Evolutionary conservation across 1,139 yeast genomes (phyloP), one percentile per base, ranked within the genome.

Genomic region (Williopsis jadinii): DNA sequence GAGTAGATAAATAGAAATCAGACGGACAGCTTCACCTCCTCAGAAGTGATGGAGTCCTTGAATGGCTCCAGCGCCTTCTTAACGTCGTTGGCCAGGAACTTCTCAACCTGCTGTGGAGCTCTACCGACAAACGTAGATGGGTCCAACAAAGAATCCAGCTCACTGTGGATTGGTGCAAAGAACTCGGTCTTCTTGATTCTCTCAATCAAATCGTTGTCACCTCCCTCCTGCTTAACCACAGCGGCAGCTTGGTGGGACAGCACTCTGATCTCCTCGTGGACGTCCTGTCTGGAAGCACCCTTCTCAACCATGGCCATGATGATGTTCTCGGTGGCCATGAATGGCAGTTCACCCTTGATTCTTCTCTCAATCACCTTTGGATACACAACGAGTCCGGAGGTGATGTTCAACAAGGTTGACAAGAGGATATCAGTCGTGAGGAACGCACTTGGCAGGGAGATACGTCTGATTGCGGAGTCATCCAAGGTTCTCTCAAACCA

Each of bases 401-500:
- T 83, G 60, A 92, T 90, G 71, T 92, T 92, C 59, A 84, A 75
- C 69, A 92, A 69, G 39, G 98, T 92, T 28, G 95, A 79, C 53
- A 92, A 73, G 54, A 94, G 76, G 59, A 92, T 90, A 66, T 92
- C 98, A 28, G 96, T 95, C 44, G 97, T 88, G 63, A 92, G 73
- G 70, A 92, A 92, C 5, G 98, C 97, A 41, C 95, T 86, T 40
- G 99, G 98, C 52, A 92, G 73, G 30, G 96, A 85, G 56, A 94
- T 94, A 72, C 99, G 83, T 72, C 99, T 84, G 59, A 90, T 92
- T 45, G 98, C 98, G 45, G 95, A 84, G 67, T 94, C 99, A 66
- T 94, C 99, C 60, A 92, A 75, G 35, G 99, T 94, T 73, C 98
- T 85, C 72, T 94, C 98, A 63, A 94, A 92, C 98, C 98, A 94